A percentile compares a stretch with the other conserved stretches of the same genome.
These are phyloP conservation scores for Akebia trifoliata DNA, from an alignment of 164 flowering plant genomes.

Conservation along the genomic window DNA sequence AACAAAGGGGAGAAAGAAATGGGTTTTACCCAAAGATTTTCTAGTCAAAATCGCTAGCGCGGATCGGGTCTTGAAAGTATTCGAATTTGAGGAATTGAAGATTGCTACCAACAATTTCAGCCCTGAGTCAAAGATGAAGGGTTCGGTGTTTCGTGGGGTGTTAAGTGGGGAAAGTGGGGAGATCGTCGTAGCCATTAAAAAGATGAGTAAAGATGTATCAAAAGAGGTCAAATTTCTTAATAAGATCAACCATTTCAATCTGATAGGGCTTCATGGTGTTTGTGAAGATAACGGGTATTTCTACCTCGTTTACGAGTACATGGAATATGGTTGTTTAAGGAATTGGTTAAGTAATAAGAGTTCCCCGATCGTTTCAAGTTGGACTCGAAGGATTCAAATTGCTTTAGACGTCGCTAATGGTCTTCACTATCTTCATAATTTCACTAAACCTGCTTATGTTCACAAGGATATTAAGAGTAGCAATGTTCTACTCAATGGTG, in stretches of 20 bases:
- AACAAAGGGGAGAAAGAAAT: constrained; percentile 2
- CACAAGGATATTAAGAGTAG: constrained; percentile 54
- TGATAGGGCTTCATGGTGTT: constrained; percentile 48
- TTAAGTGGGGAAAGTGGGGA: constrained; percentile 29
- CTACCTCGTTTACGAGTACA: constrained; percentile 56
- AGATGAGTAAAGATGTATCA: constrained; percentile 28
- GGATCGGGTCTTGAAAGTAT: constrained; percentile 30
- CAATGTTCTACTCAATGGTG: constrained; percentile 41
- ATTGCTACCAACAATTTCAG: constrained; percentile 51
- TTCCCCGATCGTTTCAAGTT: constrained; percentile 19
- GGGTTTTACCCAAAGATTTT: constrained; percentile 26
- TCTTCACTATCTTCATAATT: constrained; percentile 62
- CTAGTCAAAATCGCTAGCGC: constrained; percentile 34
- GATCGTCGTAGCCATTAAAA: constrained; percentile 47
- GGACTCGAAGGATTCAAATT: constrained; percentile 50
- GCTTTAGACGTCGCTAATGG: constrained; percentile 68
- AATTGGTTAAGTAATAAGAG: constrained; percentile 38
- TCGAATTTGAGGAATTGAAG: constrained; percentile 33
- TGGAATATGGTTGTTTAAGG: constrained; percentile 51
- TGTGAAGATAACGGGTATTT: constrained; percentile 31
- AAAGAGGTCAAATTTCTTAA: constrained; percentile 47
- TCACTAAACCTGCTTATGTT: constrained; percentile 44
- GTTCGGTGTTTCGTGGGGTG: constrained; percentile 47
- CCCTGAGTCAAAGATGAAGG: constrained; percentile 30
- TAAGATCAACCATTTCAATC: constrained; percentile 59